Evolutionary conservation across 768 basidiomycete genomes (phyloP), one percentile per base, ranked within the genome.

Genomic region (Podaxis pistillaris): DNA sequence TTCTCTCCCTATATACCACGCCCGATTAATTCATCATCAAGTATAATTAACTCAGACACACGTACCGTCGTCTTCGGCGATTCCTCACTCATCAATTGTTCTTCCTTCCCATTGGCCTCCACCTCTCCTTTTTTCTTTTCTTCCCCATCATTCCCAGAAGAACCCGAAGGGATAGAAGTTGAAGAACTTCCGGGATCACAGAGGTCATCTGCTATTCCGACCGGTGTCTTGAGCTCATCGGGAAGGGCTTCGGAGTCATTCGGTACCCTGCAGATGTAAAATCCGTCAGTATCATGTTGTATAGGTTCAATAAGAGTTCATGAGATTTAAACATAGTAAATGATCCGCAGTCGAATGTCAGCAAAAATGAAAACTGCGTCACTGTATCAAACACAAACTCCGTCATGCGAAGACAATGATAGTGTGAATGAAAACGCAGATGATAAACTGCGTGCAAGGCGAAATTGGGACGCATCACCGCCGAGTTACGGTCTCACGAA

Each of bases 181-280:
- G 53, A 4, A 40, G 64, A 62, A 46, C 44, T 60, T 52, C 67
- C 50, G 57, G 80, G 74, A 68, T 87, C 83, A 62, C 89, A 73
- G 60, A 91, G 73, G 67, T 83, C 76, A 64, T 83, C 80, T 26
- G 90, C 83, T 67, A 89, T 78, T 7, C 82, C 88, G 56, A 88
- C 73, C 40, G 90, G 85, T 22, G 71, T 72, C 68, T 76, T 84
- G 63, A 92, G 78, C 65, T 87, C 86, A 28, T 80, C 79, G 26
- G 88, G 87, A 41, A 90, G 74, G 49, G 76, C 74, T 54, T 86
- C 88, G 62, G 77, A 75, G 61, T 87, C 87, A 63, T 79, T 82
- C 68, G 80, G 77, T 59, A 80, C 80, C 71, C 87, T 88, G 69
- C 58, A 60, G 64, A 60, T 56, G 53, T 61, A 60, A 19, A 40